Base-by-base conservation (phyloP, 2,329 filamentous ascomycete species). In the Didymella sp. region DNA sequence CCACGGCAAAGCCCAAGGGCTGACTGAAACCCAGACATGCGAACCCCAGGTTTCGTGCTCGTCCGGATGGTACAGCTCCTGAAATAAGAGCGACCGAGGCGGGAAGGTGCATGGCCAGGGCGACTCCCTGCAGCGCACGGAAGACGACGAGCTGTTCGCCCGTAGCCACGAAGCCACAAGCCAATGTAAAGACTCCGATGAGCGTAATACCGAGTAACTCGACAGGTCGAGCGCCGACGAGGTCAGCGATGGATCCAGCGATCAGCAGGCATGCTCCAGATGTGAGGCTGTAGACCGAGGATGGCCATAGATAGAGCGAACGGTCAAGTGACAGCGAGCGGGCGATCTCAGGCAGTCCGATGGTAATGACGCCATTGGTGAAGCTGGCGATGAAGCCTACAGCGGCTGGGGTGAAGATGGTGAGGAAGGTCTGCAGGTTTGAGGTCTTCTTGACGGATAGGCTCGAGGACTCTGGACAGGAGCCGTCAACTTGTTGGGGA, bases 1-100 rank as follows among this genome's bases (percentile, higher is more conserved):
- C 83, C 8, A 83, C 62, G 0, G 80, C 81, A 60, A 83, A 85
- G 0, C 82, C 83, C 0, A 84, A 66, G 0, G 81, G 78, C 51
- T 80, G 77, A 37, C 77, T 78, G 21, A 82, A 64, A 0, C 82
- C 81, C 6, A 82, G 55, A 51, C 76, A 80, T 28, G 61, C 63
- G 59, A 75, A 72, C 0, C 67, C 64, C 66, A 80, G 45, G 68
- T 73, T 74, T 17, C 70, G 57, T 3, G 64, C 56, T 44, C 63
- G 56, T 11, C 72, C 71, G 13, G 59, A 48, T 1, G 67, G 69
- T 2, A 72, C 62, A 22, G 67, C 63, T 6, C 49, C 56, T 0
- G 70, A 76, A 48, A 82, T 80, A 21, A 82, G 77, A 1, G 79
- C 76, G 0, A 82, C 79, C 0, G 78, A 78, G 0, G 80, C 79